A percentile compares a stretch with the other conserved stretches of the same genome.
Conservation (phyloP, 2,329 filamentous ascomycete species). For the Periconia sp. region DNA sequence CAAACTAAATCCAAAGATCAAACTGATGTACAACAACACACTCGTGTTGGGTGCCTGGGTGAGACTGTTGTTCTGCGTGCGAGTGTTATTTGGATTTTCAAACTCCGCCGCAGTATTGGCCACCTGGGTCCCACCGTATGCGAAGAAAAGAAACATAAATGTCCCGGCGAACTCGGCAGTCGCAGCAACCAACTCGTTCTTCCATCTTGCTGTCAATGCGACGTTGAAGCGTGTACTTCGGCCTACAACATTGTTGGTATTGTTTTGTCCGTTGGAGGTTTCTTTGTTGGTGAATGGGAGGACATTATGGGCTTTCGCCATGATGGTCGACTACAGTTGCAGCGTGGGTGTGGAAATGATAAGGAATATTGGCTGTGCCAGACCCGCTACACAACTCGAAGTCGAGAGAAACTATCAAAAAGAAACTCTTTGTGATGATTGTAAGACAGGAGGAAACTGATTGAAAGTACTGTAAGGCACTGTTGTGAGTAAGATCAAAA, state of each 20-base stretch:
- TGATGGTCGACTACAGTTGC: background rate
- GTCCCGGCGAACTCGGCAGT: constrained; percentile 43
- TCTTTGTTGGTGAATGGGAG: constrained; percentile 9
- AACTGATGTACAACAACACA: constrained; percentile 39
- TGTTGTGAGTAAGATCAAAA: too few species aligned
- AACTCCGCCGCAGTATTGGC: constrained; percentile 35
- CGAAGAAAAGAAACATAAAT: constrained; percentile 46
- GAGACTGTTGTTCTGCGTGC: constrained; percentile 24
- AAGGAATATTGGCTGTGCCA: too few species aligned
- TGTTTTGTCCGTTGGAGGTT: background rate
- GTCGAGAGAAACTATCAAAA: too few species aligned
- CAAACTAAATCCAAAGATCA: constrained; percentile 42
- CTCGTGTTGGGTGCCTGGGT: constrained; percentile 36
- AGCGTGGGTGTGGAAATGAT: too few species aligned
- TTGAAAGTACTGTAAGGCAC: too few species aligned
- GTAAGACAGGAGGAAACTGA: too few species aligned
- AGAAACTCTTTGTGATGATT: too few species aligned
- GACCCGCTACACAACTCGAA: too few species aligned
- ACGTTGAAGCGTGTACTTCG: background rate
- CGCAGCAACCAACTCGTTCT: constrained; percentile 40
- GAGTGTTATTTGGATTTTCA: constrained; percentile 21
- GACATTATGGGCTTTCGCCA: constrained; percentile 4
- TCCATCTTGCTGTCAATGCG: constrained; percentile 20
- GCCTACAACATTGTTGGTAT: background rate
- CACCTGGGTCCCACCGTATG: constrained; percentile 42